Conservation (phyloP, 2,329 filamentous ascomycete genomes). For the Thielaviopsis musarum region DNA sequence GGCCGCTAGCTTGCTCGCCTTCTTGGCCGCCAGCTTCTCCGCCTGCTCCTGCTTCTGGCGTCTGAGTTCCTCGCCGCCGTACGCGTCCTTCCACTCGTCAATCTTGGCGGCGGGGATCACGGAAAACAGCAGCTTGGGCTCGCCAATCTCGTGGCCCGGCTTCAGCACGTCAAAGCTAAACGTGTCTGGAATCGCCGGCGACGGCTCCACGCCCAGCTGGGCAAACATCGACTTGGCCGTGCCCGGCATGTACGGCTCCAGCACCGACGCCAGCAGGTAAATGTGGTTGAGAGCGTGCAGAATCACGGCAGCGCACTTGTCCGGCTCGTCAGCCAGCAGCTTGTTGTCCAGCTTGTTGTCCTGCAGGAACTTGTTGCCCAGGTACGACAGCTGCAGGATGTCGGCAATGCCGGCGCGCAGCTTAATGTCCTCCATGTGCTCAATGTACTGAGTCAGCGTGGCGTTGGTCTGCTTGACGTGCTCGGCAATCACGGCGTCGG, state of each 20-base stretch:
- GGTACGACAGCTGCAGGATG: slow-evolving; percentile 48
- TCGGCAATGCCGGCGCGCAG: slow-evolving; percentile 49
- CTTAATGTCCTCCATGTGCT: slow-evolving; percentile 53
- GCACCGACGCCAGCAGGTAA: slow-evolving; percentile 61
- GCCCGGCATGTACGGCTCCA: slow-evolving; percentile 74
- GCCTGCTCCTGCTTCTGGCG: slow-evolving; percentile 48
- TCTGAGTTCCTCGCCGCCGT: slow-evolving; percentile 46
- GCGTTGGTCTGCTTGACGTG: slow-evolving; percentile 47
- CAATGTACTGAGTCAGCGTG: slow-evolving; percentile 48
- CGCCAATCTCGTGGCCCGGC: slow-evolving; percentile 65
- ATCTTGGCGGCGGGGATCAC: slow-evolving; percentile 68
- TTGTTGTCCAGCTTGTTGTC: slow-evolving; percentile 37
- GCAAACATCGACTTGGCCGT: slow-evolving; percentile 57
- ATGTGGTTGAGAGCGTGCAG: slow-evolving; percentile 72
- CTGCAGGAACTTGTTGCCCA: slow-evolving; percentile 34
- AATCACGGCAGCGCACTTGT: slow-evolving; percentile 41
- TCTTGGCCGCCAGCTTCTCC: slow-evolving; percentile 33
- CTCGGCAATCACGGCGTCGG: slow-evolving; percentile 35
- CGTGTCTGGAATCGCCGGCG: slow-evolving; percentile 42
- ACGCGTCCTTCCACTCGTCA: slow-evolving; percentile 66
- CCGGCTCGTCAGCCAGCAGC: slow-evolving; percentile 35
- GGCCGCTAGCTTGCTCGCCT: slow-evolving; percentile 31
- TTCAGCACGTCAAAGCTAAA: slow-evolving; percentile 47
- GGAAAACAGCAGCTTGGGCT: slow-evolving; percentile 64
- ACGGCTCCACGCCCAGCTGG: slow-evolving; percentile 48